phyloP scores from a whole-genome alignment of 495 filamentous ascomycete species.

The Podospora pseudoanserina region DNA sequence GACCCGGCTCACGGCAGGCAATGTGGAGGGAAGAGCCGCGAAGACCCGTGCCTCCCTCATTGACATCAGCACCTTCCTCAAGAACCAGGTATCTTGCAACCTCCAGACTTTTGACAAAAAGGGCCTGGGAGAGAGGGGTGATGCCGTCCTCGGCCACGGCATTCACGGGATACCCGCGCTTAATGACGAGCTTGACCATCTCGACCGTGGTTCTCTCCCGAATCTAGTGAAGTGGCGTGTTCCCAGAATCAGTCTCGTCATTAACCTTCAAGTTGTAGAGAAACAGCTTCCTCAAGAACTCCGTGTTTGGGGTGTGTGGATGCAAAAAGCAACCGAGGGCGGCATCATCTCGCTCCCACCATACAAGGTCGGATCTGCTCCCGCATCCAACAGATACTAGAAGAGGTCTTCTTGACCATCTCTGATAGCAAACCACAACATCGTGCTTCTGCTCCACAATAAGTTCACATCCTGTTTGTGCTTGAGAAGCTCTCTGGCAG shows the following conservation, averaged over 20 bases:
- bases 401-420: neutral
- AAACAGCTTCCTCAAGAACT: neutral
- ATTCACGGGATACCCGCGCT: neutral
- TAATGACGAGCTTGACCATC: neutral
- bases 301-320: neutral
- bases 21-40: too few species aligned
- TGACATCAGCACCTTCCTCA: too few species aligned
- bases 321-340: neutral
- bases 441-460: neutral
- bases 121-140: too few species aligned
- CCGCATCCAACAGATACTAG: neutral
- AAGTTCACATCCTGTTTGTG: neutral
- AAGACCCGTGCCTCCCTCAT: too few species aligned
- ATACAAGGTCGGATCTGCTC: conserved; percentile 1
- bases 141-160: neutral
- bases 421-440: neutral
- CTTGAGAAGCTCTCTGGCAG: neutral
- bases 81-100: too few species aligned
- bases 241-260: neutral
- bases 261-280: neutral
- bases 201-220: neutral
- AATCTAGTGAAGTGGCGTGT: neutral
- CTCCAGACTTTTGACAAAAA: too few species aligned
- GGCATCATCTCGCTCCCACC: neutral
- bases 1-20: too few species aligned